Evolutionary conservation across 176 grass and related monocot species (phyloP).

Genomic region (Puya raimondii): DNA sequence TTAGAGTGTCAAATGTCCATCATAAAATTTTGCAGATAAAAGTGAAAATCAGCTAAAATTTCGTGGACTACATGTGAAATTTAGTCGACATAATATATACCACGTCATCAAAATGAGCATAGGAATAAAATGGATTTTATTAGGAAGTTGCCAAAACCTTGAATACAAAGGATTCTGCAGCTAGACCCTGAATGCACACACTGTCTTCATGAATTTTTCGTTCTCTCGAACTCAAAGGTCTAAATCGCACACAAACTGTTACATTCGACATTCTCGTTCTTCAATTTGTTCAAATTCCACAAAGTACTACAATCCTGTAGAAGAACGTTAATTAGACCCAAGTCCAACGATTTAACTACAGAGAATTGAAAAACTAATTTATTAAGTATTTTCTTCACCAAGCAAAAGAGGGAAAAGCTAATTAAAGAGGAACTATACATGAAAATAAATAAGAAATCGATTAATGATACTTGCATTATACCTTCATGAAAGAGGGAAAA

Average conservation of each 20-base stretch:
- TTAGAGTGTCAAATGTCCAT: not conserved
- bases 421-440: too few relatives aligned
- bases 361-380: not conserved
- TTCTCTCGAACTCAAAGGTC: constrained; percentile 59
- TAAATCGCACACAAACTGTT: constrained; percentile 74
- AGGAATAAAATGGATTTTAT: not conserved
- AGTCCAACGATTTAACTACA: not conserved
- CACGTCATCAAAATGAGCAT: too few relatives aligned
- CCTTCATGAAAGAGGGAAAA: too few relatives aligned
- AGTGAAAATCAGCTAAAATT: not conserved
- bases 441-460: too few relatives aligned
- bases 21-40: not conserved
- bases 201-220: constrained; percentile 43
- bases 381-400: too few relatives aligned
- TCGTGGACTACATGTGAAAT: too few relatives aligned
- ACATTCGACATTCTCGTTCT: constrained; percentile 59
- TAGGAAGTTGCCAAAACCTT: constrained; percentile 37
- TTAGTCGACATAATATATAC: too few relatives aligned
- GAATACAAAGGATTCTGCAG: constrained; percentile 57
- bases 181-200: constrained; percentile 44
- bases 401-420: too few relatives aligned
- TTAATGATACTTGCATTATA: too few relatives aligned
- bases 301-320: not conserved
- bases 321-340: not conserved
- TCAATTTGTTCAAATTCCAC: not conserved